A percentile compares a stretch with the other conserved stretches of the same genome.
phyloP scores from a whole-genome alignment of 495 filamentous ascomycete species.

The Penicillium desertorum region DNA sequence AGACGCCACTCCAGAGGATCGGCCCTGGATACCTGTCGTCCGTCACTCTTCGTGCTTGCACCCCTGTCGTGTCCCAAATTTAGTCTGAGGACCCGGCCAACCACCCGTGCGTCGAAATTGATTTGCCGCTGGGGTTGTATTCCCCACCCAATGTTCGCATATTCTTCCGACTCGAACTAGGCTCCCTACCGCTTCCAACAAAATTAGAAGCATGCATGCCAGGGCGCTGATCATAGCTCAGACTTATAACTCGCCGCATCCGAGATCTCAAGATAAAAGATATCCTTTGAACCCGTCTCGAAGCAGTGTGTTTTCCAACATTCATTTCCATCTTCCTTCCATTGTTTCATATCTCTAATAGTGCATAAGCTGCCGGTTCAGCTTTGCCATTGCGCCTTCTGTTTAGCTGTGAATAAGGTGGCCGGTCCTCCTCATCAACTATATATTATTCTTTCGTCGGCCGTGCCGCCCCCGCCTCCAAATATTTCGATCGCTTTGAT shows the following conservation, averaged over 20 bases:
- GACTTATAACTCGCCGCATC: constrained; percentile 19
- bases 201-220: constrained; percentile 21
- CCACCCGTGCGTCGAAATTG: constrained; percentile 7
- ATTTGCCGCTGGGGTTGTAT: constrained; percentile 13
- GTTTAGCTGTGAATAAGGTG: constrained; percentile 24
- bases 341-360: constrained; percentile 17
- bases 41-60: constrained; percentile 11
- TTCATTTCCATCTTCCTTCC: constrained; percentile 12
- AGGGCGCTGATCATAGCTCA: constrained; percentile 16
- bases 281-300: constrained; percentile 10
- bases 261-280: constrained; percentile 16
- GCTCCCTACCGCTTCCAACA: constrained; percentile 4
- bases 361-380: constrained; percentile 40
- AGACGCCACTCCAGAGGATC: not conserved
- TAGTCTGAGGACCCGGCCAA: constrained; percentile 17
- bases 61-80: constrained; percentile 26
- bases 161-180: constrained; percentile 7
- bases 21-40: constrained; percentile 7
- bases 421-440: constrained; percentile 16
- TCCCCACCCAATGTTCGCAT: constrained; percentile 28
- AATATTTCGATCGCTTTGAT: not conserved
- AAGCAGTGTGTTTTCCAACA: constrained; percentile 8
- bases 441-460: constrained; percentile 11
- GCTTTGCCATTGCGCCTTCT: constrained; percentile 34
- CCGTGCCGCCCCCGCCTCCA: not conserved